phyloP scores from a whole-genome alignment of 805 yeast genomes.

The Saccharomycopsis fodiens region DNA sequence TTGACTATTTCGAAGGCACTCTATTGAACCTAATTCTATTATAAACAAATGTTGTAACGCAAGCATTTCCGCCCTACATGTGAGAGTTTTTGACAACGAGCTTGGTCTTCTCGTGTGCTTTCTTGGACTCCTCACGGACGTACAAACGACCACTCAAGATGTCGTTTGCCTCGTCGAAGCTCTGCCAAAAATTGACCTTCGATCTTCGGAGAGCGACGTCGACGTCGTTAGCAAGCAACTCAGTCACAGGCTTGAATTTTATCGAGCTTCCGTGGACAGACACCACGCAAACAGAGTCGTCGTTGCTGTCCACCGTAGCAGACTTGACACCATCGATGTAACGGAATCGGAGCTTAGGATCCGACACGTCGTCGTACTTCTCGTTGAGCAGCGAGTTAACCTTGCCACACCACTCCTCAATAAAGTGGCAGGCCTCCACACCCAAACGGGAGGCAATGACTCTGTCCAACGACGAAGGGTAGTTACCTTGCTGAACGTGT shows the following conservation, averaged over 20 bases:
- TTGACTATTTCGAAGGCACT: too few species aligned
- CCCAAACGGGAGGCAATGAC: conserved; percentile 85
- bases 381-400: conserved; percentile 23
- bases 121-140: conserved; percentile 39
- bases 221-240: conserved; percentile 54
- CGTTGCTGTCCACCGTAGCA: conserved; percentile 36
- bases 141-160: conserved; percentile 64
- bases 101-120: too few species aligned
- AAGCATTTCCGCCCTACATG: too few species aligned
- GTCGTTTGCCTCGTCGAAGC: conserved; percentile 50
- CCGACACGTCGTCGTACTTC: conserved; percentile 27
- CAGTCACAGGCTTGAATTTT: conserved; percentile 46
- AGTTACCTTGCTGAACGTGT: conserved; percentile 96
- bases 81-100: too few species aligned
- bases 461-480: conserved; percentile 92
- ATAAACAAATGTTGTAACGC: too few species aligned
- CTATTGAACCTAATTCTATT: too few species aligned
- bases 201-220: conserved; percentile 60
- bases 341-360: conserved; percentile 44
- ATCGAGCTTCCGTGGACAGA: conserved; percentile 65
- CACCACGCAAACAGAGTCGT: conserved; percentile 48
- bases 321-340: conserved; percentile 42
- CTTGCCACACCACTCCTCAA: conserved; percentile 53
- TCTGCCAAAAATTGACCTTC: conserved; percentile 58
- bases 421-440: conserved; percentile 79